phyloP scores from a whole-genome alignment of 768 basidiomycete species.

The Clitopilus passeckerianus region DNA sequence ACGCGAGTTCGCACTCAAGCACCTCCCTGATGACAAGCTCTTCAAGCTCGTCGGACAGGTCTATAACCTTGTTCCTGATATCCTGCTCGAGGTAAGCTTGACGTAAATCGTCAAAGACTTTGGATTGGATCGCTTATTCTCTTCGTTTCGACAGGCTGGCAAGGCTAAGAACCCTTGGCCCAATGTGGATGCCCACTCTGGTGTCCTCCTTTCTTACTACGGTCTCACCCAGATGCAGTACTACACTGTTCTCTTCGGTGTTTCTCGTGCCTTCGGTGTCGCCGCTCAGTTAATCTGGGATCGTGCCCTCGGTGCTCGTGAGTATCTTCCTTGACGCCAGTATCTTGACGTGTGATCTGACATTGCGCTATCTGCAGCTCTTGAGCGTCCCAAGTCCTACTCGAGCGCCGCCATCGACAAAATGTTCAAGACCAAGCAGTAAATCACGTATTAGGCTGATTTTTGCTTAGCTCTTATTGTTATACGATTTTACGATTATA shows the following conservation, averaged over 20 bases:
- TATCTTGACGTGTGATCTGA: background rate
- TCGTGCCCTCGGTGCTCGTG: constrained; percentile 87
- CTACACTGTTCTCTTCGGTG: constrained; percentile 97
- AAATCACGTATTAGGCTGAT: background rate
- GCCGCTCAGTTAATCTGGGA: constrained; percentile 91
- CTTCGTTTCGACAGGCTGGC: constrained; percentile 50
- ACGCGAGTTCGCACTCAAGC: constrained; percentile 83
- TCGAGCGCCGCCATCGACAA: constrained; percentile 76
- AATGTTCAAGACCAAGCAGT: constrained; percentile 43
- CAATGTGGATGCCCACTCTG: constrained; percentile 97
- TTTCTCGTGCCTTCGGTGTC: constrained; percentile 91
- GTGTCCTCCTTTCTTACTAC: constrained; percentile 81
- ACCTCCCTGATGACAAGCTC: constrained; percentile 80
- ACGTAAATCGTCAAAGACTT: background rate
- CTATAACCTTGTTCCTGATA: constrained; percentile 83
- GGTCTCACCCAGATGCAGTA: constrained; percentile 89
- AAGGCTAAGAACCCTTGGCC: constrained; percentile 96
- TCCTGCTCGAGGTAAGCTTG: constrained; percentile 68
- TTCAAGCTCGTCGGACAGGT: constrained; percentile 94
- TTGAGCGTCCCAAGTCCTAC: constrained; percentile 91
- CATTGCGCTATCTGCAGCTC: constrained; percentile 35
- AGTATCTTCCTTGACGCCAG: constrained; percentile 23
- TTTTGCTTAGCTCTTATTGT: background rate
- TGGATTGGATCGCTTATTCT: constrained; percentile 1
- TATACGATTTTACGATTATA: background rate